These are phyloP conservation scores for Microdochium bolleyi DNA, from an alignment of 2,329 filamentous ascomycete genomes.

Conservation along the genomic window DNA sequence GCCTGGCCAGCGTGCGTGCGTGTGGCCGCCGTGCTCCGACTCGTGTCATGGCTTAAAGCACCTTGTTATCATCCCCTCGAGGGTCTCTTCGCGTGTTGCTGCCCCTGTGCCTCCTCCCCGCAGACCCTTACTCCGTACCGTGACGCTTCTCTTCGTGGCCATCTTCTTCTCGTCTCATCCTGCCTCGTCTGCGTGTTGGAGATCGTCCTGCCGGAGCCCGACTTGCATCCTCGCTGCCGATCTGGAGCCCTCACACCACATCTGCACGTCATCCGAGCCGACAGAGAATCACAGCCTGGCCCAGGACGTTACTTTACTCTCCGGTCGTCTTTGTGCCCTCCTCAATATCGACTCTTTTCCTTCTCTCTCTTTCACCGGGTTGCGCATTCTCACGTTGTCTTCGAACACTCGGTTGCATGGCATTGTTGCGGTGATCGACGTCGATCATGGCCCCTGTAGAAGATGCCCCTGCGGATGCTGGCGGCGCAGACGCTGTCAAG, in stretches of 20 bases:
- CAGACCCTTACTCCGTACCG: no score
- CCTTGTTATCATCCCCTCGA: background rate
- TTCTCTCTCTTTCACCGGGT: no score
- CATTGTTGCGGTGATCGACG: conserved; percentile 1
- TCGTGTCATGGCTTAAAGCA: background rate
- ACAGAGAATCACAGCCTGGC: background rate
- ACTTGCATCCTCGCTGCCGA: background rate
- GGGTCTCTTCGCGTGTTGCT: background rate
- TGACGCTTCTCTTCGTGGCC: background rate
- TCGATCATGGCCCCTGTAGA: conserved; percentile 13
- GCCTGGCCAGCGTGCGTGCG: background rate
- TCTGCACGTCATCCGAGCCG: background rate
- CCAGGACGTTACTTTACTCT: background rate
- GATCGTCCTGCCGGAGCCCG: background rate
- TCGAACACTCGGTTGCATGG: conserved; percentile 1
- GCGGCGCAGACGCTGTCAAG: conserved; percentile 33
- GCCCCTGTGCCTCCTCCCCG: no score
- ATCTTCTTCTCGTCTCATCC: background rate
- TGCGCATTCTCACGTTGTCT: background rate
- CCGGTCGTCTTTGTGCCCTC: no score
- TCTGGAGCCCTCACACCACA: background rate
- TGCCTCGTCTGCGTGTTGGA: background rate
- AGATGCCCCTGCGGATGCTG: conserved; percentile 15
- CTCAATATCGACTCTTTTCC: no score
- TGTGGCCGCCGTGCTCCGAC: background rate